Evolutionary conservation across 192 early-diverging fungal species (phyloP), one percentile per base, ranked within the genome.

Genomic region (Coemansia sp.): DNA sequence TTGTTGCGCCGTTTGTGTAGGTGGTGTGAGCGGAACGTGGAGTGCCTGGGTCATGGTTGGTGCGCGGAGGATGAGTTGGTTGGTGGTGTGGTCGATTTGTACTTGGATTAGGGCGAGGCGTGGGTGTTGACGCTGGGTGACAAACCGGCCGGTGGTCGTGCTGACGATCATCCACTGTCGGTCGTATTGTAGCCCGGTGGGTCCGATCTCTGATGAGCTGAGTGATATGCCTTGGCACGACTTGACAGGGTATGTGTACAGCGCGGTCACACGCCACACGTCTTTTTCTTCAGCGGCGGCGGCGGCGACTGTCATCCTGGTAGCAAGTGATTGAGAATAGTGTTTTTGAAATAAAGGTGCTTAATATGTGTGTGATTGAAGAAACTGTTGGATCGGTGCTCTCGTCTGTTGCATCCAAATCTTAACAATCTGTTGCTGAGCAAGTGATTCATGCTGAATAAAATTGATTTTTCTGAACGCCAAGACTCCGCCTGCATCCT

Each of bases 191-290:
- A 78, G 62, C 4, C 74, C 74, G 10, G 74, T 78, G 15, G 18
- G 42, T 23, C 43, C 43, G 15, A 71, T 38, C 18, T 12, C 33
- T 18, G 74, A 61, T 11, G 27, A 30, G 27, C 18, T 13, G 14
- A 71, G 44, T 24, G 38, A 19, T 0, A 66, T 52, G 24, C 56
- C 47, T 22, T 59, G 59, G 44, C 74, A 78, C 11, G 74, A 71
- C 54, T 78, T 78, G 14, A 78, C 65, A 5, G 74, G 74, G 55
- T 78, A 78, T 8, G 62, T 55, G 57, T 64, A 64, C 33, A 78
- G 61, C 40, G 64, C 75, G 0, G 57, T 41, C 2, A 72, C 66
- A 39, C 19, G 43, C 68, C 64, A 78, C 18, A 43, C 39, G 42
- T 39, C 41, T 24, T 21, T 49, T 10, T 34, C 24, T 46, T 53